Percentiles rank a stretch among this genome's conserved stretches.
These are phyloP conservation scores for Claviceps quebecensis DNA, from an alignment of 2,329 filamentous ascomycete species.

Conservation along the genomic window DNA sequence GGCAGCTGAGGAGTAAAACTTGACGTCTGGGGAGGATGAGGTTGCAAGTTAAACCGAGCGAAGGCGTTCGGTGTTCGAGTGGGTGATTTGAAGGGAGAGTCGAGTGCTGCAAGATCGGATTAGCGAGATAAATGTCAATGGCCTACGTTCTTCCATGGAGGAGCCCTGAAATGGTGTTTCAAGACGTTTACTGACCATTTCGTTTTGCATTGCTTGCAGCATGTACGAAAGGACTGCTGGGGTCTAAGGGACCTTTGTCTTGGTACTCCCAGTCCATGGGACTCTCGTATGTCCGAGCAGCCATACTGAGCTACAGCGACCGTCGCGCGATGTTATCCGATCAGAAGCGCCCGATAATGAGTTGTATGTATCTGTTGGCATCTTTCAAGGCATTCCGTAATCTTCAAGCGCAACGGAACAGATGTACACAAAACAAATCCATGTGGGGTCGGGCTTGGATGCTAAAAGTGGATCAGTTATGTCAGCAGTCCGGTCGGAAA, in stretches of 20 bases:
- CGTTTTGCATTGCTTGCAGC: slow-evolving; percentile 27
- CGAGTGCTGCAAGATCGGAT: slow-evolving; percentile 19
- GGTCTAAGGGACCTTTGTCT: slow-evolving; percentile 41
- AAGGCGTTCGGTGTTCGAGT: slow-evolving; percentile 21
- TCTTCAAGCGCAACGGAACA: slow-evolving; percentile 15
- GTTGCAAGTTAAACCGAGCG: slow-evolving; percentile 20
- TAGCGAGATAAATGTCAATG: slow-evolving; percentile 8
- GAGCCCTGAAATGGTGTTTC: neutral
- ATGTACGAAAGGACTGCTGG: slow-evolving; percentile 47
- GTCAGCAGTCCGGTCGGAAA: slow-evolving; percentile 12
- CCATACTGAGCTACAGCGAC: slow-evolving; percentile 23
- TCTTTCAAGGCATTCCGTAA: slow-evolving; percentile 5
- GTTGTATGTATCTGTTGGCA: neutral
- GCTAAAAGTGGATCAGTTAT: slow-evolving; percentile 12
- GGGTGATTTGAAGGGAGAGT: slow-evolving; percentile 23
- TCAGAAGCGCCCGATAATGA: neutral
- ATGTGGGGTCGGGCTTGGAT: slow-evolving; percentile 2
- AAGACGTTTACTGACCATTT: slow-evolving; percentile 24
- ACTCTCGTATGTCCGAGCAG: slow-evolving; percentile 42
- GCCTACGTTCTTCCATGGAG: too few species aligned
- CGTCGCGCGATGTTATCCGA: neutral
- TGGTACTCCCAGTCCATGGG: slow-evolving; percentile 57
- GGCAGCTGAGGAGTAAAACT: slow-evolving; percentile 31
- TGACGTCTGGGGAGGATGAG: slow-evolving; percentile 26
- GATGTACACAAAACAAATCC: slow-evolving; percentile 21